Base-by-base conservation (phyloP, 495 filamentous ascomycete species). In the Endocarpon pusillum region DNA sequence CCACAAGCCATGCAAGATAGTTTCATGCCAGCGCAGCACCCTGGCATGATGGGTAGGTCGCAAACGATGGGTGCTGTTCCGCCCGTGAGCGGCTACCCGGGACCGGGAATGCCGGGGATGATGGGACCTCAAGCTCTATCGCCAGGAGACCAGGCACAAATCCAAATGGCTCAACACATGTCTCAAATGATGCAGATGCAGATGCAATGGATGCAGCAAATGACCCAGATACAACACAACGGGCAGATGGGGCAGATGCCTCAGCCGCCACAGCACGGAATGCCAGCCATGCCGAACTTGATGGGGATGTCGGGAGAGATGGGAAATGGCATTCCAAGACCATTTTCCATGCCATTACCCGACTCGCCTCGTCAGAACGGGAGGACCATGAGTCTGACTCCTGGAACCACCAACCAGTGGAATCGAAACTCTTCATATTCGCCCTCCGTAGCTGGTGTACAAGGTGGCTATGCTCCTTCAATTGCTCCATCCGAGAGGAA, bases 401-500 rank as follows among this genome's bases (percentile, higher is more conserved):
- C 83, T 41, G 72, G 78, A 9, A 76, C 66, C 69, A 73, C 59
- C 49, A 67, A 36, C 66, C 76, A 50, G 28, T 60, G 54, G 47
- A 57, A 54, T 32, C 49, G 19, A 47, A 56, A 41, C 44, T 50
- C 35, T 45, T 48, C 37, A 44, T 46, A 25, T 48, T 51, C 32
- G 43, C 48, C 9, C 33, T 47, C 24, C 43, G n/a, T 48, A 0
- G 41, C 50, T 4, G 47, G 48, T 7, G 46, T 32, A 4, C 39
- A 45, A 21, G 47, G 53, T 33, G 66, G 69, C 14, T 83, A 82
- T 48, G 62, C 76, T 0, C 60, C 78, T 2, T 80, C 75, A 3
- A 87, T 96, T 36, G 86, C 89, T 3, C 91, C 89, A 3, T 92
- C 81, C 1, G 89, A 97, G 57, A 76, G 89, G 32, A 94, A 82